Evolutionary conservation across 23 red algal species (phyloP), one percentile per base, ranked within the genome.

Genomic region (Gracilaria domingensis): DNA sequence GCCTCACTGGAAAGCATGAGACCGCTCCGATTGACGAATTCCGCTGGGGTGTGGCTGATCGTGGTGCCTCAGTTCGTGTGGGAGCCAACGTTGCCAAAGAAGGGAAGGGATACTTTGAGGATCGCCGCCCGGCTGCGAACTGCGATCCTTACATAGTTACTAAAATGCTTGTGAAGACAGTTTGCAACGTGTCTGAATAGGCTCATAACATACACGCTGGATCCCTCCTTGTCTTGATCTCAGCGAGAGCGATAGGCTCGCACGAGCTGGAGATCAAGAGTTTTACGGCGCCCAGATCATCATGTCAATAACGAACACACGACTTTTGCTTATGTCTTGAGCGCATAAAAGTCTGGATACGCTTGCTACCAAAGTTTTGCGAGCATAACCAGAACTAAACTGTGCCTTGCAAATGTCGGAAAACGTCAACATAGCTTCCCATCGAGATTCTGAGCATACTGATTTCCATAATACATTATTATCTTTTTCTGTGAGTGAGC

Each of bases 141-240:
- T 95, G 95, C 62, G 97, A 99, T 73, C 97, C 97, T 8, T 99
- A 99, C 77, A 58, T 99, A 28, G 97, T 99, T 23, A 94, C 97
- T 18, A 94, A 88, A 78, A 76, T 96, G 87, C 91, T 99, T 12
- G 89, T 96, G 12, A 89, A 81, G 76, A 99, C 90, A 54, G 91
- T 89, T 26, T 98, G 96, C 79, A 83, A 93, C 33, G 87, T 98
- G 28, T 51, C 57, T 21, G 88, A 92, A 66, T 57, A 89, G 21
- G 29, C 40, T 54, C 42, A 45, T 45, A 45, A 45, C 42, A 45
- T 45, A 80, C 18, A n/a, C n/a, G n/a, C n/a, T 54, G 0, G 30
- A 80, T 34, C 38, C 28, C 18, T 7, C 42, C 34, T 59, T 59
- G 33, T 8, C 36, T 36, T 58, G 56, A 58, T 26, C 28, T 30